A percentile compares a stretch with the other conserved stretches of the same genome.
Evolutionary conservation across 2,329 filamentous ascomycete genomes (phyloP).

Genomic region (Ophiognomonia clavigignenti-juglandacearum): DNA sequence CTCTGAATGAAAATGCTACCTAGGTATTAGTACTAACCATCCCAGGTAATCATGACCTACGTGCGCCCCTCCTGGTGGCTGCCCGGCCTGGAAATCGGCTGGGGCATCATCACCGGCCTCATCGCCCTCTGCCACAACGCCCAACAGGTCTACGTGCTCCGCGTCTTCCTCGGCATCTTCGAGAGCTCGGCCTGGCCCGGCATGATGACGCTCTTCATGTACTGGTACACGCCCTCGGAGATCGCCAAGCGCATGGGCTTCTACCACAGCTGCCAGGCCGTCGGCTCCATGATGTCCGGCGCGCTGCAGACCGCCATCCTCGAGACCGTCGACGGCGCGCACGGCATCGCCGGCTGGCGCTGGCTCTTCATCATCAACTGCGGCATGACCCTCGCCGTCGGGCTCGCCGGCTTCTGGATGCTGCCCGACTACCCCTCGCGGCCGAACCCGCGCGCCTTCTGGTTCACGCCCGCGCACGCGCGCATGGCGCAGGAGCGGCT

Average conservation of each 20-base stretch:
- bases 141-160: slow-evolving; percentile 32
- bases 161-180: slow-evolving; percentile 35
- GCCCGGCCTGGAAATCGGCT: slow-evolving; percentile 27
- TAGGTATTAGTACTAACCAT: not conserved
- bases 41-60: slow-evolving; percentile 29
- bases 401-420: slow-evolving; percentile 45
- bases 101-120: slow-evolving; percentile 29
- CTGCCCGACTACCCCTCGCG: slow-evolving; percentile 36
- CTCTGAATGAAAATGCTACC: too few relatives aligned
- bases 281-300: slow-evolving; percentile 49
- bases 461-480: slow-evolving; percentile 38
- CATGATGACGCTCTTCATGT: too few relatives aligned
- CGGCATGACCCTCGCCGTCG: slow-evolving; percentile 48
- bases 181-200: slow-evolving; percentile 36
- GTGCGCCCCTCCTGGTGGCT: slow-evolving; percentile 31
- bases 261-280: slow-evolving; percentile 47
- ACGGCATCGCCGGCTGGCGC: slow-evolving; percentile 44
- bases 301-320: slow-evolving; percentile 50
- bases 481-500: slow-evolving; percentile 38
- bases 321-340: slow-evolving; percentile 43
- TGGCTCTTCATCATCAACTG: slow-evolving; percentile 55
- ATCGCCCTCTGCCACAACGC: slow-evolving; percentile 27
- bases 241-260: slow-evolving; percentile 49
- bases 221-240: slow-evolving; percentile 37
- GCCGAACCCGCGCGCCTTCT: slow-evolving; percentile 36